Conservation (phyloP, 768 basidiomycete genomes). For the Tylopilus felleus region DNA sequence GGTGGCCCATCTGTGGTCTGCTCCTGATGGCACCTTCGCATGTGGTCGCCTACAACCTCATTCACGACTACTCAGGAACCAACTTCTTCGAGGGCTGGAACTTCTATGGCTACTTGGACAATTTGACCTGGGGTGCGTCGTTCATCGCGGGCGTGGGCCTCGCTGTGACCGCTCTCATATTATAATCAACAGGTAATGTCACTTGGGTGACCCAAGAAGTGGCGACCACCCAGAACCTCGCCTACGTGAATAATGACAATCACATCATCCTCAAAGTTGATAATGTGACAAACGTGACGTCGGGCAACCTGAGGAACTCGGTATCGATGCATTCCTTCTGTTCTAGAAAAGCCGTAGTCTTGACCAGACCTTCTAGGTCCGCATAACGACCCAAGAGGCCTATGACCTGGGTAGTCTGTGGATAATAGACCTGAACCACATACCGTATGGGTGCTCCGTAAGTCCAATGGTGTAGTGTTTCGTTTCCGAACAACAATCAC, state of each 20-base stretch:
- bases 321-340: conserved; percentile 37
- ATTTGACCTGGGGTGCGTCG: conserved; percentile 39
- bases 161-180: conserved; percentile 1
- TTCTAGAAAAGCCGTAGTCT: neutral
- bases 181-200: conserved; percentile 53
- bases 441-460: conserved; percentile 59
- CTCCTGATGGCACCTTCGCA: conserved; percentile 3
- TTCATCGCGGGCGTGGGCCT: conserved; percentile 16
- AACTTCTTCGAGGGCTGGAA: conserved; percentile 56
- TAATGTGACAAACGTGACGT: conserved; percentile 54
- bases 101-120: conserved; percentile 50
- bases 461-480: conserved; percentile 20
- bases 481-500: conserved; percentile 2
- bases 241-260: conserved; percentile 57
- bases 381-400: conserved; percentile 41
- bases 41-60: conserved; percentile 32
- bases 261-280: conserved; percentile 75
- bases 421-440: conserved; percentile 44
- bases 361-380: conserved; percentile 32
- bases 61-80: conserved; percentile 44
- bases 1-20: neutral
- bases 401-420: conserved; percentile 45
- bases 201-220: conserved; percentile 50
- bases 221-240: conserved; percentile 48
- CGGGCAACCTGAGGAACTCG: conserved; percentile 53